Percentiles rank a stretch among this genome's conserved stretches.
Evolutionary conservation across 441 rosid genomes (phyloP).

Genomic region (Cnidoscolus chayamansa): DNA sequence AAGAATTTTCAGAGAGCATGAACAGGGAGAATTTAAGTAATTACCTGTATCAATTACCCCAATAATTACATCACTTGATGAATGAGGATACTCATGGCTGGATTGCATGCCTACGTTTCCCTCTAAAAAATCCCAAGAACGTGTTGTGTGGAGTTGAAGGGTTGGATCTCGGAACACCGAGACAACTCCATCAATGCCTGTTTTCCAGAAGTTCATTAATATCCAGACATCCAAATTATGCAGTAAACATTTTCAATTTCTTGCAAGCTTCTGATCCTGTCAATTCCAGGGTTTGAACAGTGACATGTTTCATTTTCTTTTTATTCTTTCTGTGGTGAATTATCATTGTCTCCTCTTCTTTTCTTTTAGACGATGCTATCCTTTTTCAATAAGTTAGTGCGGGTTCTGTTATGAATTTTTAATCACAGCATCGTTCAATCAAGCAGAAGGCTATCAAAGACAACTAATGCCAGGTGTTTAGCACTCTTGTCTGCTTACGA

Average conservation of each 20-base stretch:
- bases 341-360: not conserved
- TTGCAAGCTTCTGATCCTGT: too few relatives aligned
- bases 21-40: not conserved
- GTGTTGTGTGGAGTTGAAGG: conserved; percentile 71
- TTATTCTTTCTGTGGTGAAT: too few relatives aligned
- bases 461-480: too few relatives aligned
- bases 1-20: too few relatives aligned
- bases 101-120: conserved; percentile 25
- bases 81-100: conserved; percentile 9
- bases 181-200: conserved; percentile 53
- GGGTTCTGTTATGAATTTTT: not conserved
- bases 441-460: too few relatives aligned
- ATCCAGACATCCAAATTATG: too few relatives aligned
- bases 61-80: conserved; percentile 59
- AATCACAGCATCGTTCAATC: too few relatives aligned
- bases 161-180: conserved; percentile 63
- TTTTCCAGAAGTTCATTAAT: not conserved
- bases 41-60: conserved; percentile 79
- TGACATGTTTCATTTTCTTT: too few relatives aligned
- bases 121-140: conserved; percentile 86
- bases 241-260: too few relatives aligned
- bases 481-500: too few relatives aligned
- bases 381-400: not conserved
- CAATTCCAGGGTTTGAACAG: too few relatives aligned
- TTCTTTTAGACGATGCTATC: not conserved